Base-by-base conservation (phyloP, 176 grass and related monocot genomes). In the Cenchrus purpureus region DNA sequence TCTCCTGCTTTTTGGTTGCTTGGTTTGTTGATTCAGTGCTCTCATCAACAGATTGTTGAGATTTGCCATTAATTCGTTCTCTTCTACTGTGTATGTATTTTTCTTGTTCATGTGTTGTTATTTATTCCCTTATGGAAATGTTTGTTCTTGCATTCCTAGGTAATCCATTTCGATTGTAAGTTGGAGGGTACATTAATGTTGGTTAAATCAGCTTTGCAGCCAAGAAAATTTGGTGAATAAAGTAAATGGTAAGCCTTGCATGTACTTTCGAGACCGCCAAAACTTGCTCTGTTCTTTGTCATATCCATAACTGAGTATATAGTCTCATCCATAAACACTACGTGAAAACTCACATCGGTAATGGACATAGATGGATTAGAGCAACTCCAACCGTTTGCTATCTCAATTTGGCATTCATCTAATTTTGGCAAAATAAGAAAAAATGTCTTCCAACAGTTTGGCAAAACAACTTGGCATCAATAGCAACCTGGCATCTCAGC, bases 211-310 rank as follows among this genome's bases (percentile, higher is more conserved):
- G 16, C 48, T 72, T 72, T 79, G 52, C 66, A 53, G 19, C 45
- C 55, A 79, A 63, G 54, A 86, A 61, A 71, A 44, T 25, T 60
- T 8, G 12, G 72, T 61, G n/a, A 79, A 34, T 32, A 31, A 76
- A 77, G 2, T 19, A 16, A 64, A 72, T 4, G 46, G 2, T 40
- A 4, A 40, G 48, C 45, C 45, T 10, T 11, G 6, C 19, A 13
- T n/a, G 11, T 49, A 50, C 45, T 25, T 45, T 13, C 3, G 14
- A 3, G 44, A 25, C 10, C 20, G n/a, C 10, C 0, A 9, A 11
- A 62, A 28, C 59, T 12, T 62, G n/a, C 2, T 25, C 20, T 61
- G 58, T 61, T 2, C 10, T 1, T 32, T 32, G 2, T 32, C 31
- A 32, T 32, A 32, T 32, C 31, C 31, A 1, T 32, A 32, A 32